Evolutionary conservation across 331 rosid genomes (phyloP).

Genomic region (Pyrus hybrid): DNA sequence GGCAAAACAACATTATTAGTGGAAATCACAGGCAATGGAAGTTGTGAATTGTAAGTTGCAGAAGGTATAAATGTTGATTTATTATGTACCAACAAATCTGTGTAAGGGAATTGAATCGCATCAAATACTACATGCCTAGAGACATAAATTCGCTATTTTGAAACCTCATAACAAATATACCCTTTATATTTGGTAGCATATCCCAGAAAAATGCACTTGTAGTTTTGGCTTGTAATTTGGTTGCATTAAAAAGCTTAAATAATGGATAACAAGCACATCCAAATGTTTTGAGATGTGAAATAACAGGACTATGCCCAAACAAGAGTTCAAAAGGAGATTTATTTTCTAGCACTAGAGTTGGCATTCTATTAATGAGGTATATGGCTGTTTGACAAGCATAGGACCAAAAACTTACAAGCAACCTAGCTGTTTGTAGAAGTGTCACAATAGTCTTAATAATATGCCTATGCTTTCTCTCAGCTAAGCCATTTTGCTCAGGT

Average conservation of each 20-base stretch:
- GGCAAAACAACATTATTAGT: too few relatives aligned
- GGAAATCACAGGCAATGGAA: fast-evolving
- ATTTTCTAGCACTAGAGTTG: background rate
- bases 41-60: fast-evolving
- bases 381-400: background rate
- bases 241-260: background rate
- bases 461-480: background rate
- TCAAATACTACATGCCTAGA: too few relatives aligned
- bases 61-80: fast-evolving
- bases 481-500: background rate
- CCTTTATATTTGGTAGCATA: too few relatives aligned
- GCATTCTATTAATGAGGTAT: background rate
- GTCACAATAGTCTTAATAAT: background rate
- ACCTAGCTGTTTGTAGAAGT: background rate
- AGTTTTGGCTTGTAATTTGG: background rate
- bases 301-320: fast-evolving
- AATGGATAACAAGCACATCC: background rate
- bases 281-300: background rate
- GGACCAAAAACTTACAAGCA: background rate
- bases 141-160: fast-evolving
- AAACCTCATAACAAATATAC: too few relatives aligned
- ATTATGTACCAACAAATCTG: too few relatives aligned
- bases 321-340: background rate
- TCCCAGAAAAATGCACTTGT: too few relatives aligned
- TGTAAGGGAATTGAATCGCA: too few relatives aligned